phyloP scores from a whole-genome alignment of 176 grass and related monocot genomes.

The Ensete ventricosum region DNA sequence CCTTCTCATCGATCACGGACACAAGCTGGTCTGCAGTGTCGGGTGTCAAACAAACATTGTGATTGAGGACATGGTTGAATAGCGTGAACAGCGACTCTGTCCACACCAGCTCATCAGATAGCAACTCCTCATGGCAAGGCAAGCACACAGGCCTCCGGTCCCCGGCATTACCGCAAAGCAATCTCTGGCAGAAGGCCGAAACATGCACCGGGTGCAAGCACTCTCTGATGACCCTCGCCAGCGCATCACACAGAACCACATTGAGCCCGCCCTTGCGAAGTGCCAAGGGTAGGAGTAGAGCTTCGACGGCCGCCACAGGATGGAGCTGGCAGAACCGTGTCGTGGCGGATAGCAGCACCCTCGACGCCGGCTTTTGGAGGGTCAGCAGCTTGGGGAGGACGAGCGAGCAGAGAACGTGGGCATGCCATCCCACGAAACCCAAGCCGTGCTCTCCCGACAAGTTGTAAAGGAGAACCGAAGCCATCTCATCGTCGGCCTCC shows the following conservation, averaged over 20 bases:
- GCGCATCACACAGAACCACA: conserved; percentile 43
- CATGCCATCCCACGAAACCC: conserved; percentile 14
- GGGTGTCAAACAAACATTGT: conserved; percentile 56
- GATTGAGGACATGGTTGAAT: conserved; percentile 63
- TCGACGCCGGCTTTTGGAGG: conserved; percentile 51
- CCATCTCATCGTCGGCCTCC: conserved; percentile 50
- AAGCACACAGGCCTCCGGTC: conserved; percentile 36
- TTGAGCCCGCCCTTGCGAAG: conserved; percentile 52
- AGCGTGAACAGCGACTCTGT: conserved; percentile 63
- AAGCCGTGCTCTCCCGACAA: conserved; percentile 30
- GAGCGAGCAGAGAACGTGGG: conserved; percentile 60
- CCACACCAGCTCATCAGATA: conserved; percentile 40
- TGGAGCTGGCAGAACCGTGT: conserved; percentile 58
- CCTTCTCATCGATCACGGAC: conserved; percentile 41
- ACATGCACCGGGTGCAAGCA: conserved; percentile 71
- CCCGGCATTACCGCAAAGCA: conserved; percentile 38
- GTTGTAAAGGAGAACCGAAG: conserved; percentile 41
- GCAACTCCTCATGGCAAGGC: conserved; percentile 40
- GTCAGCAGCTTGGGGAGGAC: conserved; percentile 48
- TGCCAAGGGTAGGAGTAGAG: conserved; percentile 59
- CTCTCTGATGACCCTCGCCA: conserved; percentile 52
- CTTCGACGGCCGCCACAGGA: conserved; percentile 46
- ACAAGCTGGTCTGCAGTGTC: conserved; percentile 34
- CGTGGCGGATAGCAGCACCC: conserved; percentile 39
- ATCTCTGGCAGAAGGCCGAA: conserved; percentile 60